Percentiles rank a stretch among this genome's conserved stretches.
These are phyloP conservation scores for Annulohypoxylon maeteangense DNA, from an alignment of 495 filamentous ascomycete genomes.

Conservation along the genomic window DNA sequence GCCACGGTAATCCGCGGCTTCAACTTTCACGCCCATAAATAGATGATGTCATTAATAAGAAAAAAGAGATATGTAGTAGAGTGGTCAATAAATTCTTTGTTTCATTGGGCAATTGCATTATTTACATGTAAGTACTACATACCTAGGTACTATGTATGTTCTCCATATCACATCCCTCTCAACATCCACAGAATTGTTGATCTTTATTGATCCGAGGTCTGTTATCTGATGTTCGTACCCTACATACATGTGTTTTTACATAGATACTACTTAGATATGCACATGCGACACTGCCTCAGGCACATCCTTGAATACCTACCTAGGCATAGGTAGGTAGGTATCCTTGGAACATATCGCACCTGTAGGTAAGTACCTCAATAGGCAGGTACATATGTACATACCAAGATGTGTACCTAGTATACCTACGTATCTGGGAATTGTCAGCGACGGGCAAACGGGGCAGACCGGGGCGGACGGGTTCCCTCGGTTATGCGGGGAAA, in stretches of 20 bases:
- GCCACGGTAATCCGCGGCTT: slow-evolving; percentile 32
- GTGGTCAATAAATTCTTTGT: not conserved
- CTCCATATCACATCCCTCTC: no score
- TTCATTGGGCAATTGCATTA: slow-evolving; percentile 29
- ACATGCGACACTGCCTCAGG: slow-evolving; percentile 1
- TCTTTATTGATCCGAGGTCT: slow-evolving; percentile 34
- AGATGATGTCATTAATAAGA: slow-evolving; percentile 25
- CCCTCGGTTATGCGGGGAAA: slow-evolving; percentile 50
- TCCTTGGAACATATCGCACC: no score
- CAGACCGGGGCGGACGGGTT: slow-evolving; percentile 28
- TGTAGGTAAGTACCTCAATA: no score
- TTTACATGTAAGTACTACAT: not conserved
- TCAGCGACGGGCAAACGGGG: slow-evolving; percentile 29
- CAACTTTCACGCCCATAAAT: not conserved
- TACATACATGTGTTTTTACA: not conserved
- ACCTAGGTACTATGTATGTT: no score
- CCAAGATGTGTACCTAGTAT: not conserved
- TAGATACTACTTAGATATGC: not conserved
- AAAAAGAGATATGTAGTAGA: not conserved
- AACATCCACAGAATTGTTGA: not conserved
- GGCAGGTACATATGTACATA: not conserved
- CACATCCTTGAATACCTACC: no score
- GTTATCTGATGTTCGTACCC: slow-evolving; percentile 23
- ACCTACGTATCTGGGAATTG: slow-evolving; percentile 2
- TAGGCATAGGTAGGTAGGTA: not conserved